phyloP scores from a whole-genome alignment of 306 rosid species.

The Castanea mollissima region DNA sequence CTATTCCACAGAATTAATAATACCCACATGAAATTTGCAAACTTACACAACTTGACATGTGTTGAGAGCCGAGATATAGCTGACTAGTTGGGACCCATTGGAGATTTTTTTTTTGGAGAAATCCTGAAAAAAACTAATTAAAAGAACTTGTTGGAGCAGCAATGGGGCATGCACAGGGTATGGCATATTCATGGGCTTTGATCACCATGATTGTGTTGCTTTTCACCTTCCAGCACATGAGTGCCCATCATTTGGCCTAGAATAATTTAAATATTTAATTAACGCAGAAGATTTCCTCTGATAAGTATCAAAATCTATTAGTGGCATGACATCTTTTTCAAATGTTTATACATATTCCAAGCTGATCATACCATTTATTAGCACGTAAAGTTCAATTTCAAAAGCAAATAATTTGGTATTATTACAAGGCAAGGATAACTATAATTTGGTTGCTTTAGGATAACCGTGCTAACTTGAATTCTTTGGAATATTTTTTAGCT shows the following conservation, averaged over 20 bases:
- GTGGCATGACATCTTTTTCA: background rate
- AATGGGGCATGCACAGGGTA: slow-evolving; percentile 21
- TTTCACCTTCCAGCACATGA: slow-evolving; percentile 27
- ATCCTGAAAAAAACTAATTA: background rate
- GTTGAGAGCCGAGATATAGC: slow-evolving; percentile 17
- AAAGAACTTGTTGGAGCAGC: slow-evolving; percentile 24
- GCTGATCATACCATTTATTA: background rate
- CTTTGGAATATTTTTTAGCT: no score
- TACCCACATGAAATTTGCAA: slow-evolving; percentile 27
- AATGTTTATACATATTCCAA: background rate
- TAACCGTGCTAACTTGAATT: no score
- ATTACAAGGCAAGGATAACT: no score
- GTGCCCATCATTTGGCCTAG: slow-evolving; percentile 25
- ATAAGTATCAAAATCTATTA: background rate
- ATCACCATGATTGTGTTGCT: slow-evolving; percentile 22
- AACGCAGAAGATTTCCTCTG: background rate
- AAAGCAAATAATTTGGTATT: background rate
- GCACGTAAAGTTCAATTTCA: background rate
- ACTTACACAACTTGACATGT: slow-evolving; percentile 20
- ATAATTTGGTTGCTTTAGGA: no score
- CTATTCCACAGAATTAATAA: background rate
- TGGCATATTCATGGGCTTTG: slow-evolving; percentile 40
- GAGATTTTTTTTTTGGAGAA: background rate
- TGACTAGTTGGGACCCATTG: slow-evolving; percentile 3
- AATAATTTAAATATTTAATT: background rate